Evolutionary conservation across 179 eudicot species (phyloP), one percentile per base, ranked within the genome.

Genomic region (Corrigiola litoralis): DNA sequence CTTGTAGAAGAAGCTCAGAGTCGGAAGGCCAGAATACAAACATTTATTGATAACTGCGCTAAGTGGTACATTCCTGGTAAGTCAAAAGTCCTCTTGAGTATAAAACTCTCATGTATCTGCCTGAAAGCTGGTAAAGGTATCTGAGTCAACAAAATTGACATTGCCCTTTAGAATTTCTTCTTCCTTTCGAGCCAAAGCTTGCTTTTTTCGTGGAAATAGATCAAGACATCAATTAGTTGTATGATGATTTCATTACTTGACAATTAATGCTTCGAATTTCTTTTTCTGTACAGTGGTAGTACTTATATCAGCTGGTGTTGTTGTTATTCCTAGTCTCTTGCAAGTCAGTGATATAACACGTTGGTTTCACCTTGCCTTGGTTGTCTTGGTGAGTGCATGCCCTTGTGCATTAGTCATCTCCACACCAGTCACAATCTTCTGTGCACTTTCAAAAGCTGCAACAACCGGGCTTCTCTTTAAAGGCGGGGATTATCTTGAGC

Each of bases 361-460:
- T 23, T 85, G 90, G 90, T 83, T 75, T 72, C 95, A 75, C 57
- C 74, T 81, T 58, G 86, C 87, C 5, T 64, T 87, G 70, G 84
- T 87, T 41, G 85, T 87, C 17, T 68, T 89, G 51, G 94, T 89
- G 20, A 87, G 96, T 61, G 96, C 88, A 17, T 89, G 96, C 47
- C 96, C 96, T 6, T 89, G 96, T 85, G 96, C 94, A 49, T 85
- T 89, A 61, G 72, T 89, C 68, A 84, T 89, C 65, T 89, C 96
- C 10, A 89, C 96, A 4, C 96, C 96, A 4, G 90, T 89, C 31
- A 90, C 96, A 6, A 84, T 79, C 32, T 89, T 84, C 55, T 87
- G 94, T 48, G 94, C 94, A 0, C 83, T 89, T 44, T 87, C 96
- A 3, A 87, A 71, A 58, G 94, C 94, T 11, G 96, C 96, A 31